Base-by-base conservation (phyloP, 768 basidiomycete species). In the Antrodiella citrinella region DNA sequence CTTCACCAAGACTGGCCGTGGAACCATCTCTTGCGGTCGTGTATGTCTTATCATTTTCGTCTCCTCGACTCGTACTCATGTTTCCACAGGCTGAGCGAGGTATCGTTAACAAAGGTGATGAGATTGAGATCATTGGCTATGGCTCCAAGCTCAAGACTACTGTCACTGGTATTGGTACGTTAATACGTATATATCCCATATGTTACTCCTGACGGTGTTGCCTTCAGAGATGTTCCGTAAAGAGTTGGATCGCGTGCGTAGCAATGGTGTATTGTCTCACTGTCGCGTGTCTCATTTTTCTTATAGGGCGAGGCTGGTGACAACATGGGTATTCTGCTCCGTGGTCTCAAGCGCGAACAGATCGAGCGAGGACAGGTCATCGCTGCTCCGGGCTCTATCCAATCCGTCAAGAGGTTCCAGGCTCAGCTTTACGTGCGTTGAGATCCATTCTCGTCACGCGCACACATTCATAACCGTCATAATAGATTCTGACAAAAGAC, bases 1-100 rank as follows among this genome's bases (percentile, higher is more conserved):
- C 50, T 97, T 95, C 74, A 97, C 95, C 12, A 98, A 98, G 62
- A 86, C 95, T 61, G 96, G 96, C 47, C 90, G 96, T 71, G 96
- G 96, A 59, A 99, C 96, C 52, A 96, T 99, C 54, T 91, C 86
- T 26, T 96, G 94, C 55, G 96, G 96, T 52, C 84, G 90, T 58
- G 92, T 86, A 64, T 58, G 82, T 68, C 15, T 30, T 35, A 3
- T 44, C 15, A 1, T 26, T 13, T 50, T 2, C 20, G 30, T 1
- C 23, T 13, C 10, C 44, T n/a, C 40, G 35, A 22, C n/a, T 23
- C 19, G 18, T 30, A 15, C 3, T 47, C 21, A 35, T 15, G 5
- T 24, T 23, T 13, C 19, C 10, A 45, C 62, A 91, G 83, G 87
- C 91, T 49, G 94, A 98, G 70, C 91, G 95, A 64, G 96, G 96